Evolutionary conservation across 345 rosid species (phyloP).

Genomic region (Eucalyptus lansdowneana): DNA sequence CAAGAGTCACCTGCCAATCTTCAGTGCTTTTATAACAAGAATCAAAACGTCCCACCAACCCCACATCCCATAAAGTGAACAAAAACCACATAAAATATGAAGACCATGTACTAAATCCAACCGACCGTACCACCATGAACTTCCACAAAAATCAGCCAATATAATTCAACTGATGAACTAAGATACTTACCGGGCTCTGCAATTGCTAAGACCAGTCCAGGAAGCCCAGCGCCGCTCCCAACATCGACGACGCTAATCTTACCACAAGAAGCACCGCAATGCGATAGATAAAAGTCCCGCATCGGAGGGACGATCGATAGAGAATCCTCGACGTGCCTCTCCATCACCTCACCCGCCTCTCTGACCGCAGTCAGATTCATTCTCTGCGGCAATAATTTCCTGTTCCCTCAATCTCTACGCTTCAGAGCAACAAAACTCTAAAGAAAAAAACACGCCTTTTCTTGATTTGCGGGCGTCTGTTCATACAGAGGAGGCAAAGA

Average conservation of each 20-base stretch:
- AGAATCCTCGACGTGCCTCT: conserved; percentile 81
- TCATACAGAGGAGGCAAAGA: background rate
- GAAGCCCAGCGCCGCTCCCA: conserved; percentile 89
- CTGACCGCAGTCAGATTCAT: conserved; percentile 84
- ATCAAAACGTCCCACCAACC: background rate
- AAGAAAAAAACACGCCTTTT: background rate
- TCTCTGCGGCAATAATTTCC: conserved; percentile 26
- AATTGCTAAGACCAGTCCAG: conserved; percentile 78
- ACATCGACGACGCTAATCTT: conserved; percentile 59
- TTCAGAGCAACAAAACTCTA: background rate
- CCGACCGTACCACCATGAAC: rapidly evolving
- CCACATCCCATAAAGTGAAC: background rate
- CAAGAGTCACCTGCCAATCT: conserved; percentile 84
- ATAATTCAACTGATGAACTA: background rate
- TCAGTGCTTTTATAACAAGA: background rate
- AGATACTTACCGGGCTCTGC: conserved; percentile 46
- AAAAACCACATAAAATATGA: background rate
- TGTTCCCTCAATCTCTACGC: background rate
- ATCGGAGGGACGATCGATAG: conserved; percentile 68
- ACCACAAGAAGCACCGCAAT: conserved; percentile 15
- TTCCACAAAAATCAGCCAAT: background rate
- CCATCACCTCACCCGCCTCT: conserved; percentile 59
- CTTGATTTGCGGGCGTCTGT: background rate
- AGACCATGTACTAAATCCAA: background rate
- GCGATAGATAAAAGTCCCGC: conserved; percentile 17